These are phyloP conservation scores for Aspergillus tanneri DNA, from an alignment of 2,329 filamentous ascomycete species.

Conservation along the genomic window DNA sequence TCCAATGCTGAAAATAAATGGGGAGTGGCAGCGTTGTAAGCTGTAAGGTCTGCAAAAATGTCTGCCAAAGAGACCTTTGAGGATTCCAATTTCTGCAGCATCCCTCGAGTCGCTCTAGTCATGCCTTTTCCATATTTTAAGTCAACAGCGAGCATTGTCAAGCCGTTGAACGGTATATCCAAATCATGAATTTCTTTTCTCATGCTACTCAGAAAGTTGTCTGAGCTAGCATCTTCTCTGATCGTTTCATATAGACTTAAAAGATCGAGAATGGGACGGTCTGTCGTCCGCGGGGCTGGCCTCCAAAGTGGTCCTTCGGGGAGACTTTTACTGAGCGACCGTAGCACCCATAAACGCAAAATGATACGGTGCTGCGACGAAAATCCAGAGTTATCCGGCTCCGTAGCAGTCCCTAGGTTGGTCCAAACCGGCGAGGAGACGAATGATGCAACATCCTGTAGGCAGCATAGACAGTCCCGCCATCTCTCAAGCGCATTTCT, in stretches of 20 bases:
- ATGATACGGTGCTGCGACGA: conserved; percentile 30
- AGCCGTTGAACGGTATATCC: conserved; percentile 31
- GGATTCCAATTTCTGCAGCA: conserved; percentile 29
- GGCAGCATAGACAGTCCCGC: conserved; percentile 27
- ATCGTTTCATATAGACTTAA: conserved; percentile 31
- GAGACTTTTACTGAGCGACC: conserved; percentile 26
- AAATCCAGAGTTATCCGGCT: not conserved
- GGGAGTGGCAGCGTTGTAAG: conserved; percentile 26
- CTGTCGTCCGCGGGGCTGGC: conserved; percentile 17
- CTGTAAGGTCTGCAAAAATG: conserved; percentile 27
- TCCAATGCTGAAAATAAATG: conserved; percentile 33
- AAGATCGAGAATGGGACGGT: conserved; percentile 24
- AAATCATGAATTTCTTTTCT: conserved; percentile 30
- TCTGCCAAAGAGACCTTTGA: conserved; percentile 27
- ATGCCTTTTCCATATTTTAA: conserved; percentile 26
- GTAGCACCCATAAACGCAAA: conserved; percentile 35
- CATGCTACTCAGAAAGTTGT: conserved; percentile 29
- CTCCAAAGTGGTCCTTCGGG: conserved; percentile 22
- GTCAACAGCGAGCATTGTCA: conserved; percentile 30
- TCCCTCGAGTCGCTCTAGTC: conserved; percentile 23
- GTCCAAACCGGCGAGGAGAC: conserved; percentile 28
- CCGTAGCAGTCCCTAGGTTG: conserved; percentile 14
- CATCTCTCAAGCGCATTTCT: conserved; percentile 31
- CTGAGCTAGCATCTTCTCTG: conserved; percentile 7
- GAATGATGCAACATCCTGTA: conserved; percentile 23